These are phyloP conservation scores for Metschnikowia amazonensis DNA, from an alignment of 805 yeast species.

Conservation along the genomic window DNA sequence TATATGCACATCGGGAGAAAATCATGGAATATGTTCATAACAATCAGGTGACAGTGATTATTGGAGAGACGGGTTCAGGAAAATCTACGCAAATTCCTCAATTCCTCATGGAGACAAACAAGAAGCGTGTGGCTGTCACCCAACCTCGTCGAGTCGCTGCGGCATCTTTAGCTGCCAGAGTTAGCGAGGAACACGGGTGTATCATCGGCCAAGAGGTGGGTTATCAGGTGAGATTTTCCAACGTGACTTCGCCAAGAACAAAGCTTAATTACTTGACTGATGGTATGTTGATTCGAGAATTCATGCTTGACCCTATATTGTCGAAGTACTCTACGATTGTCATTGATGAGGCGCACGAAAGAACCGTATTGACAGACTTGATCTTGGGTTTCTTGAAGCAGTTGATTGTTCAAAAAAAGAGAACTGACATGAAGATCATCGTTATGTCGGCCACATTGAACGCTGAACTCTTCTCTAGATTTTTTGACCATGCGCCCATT, in stretches of 20 bases:
- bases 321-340: conserved; percentile 69
- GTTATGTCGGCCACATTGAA: conserved; percentile 97
- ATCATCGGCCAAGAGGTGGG: conserved; percentile 80
- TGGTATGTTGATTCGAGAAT: conserved; percentile 93
- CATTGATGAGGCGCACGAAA: conserved; percentile 96
- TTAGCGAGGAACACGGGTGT: conserved; percentile 82
- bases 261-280: conserved; percentile 85
- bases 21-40: conserved; percentile 51
- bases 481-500: conserved; percentile 78
- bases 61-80: conserved; percentile 98
- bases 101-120: conserved; percentile 56
- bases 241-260: conserved; percentile 55
- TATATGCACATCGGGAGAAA: conserved; percentile 64
- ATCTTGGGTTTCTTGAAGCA: conserved; percentile 83
- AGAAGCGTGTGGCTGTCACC: conserved; percentile 76
- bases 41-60: conserved; percentile 70
- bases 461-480: conserved; percentile 78
- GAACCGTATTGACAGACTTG: conserved; percentile 88
- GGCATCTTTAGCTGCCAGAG: conserved; percentile 87
- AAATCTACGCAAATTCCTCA: conserved; percentile 97
- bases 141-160: conserved; percentile 99
- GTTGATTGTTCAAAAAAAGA: conserved; percentile 45
- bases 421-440: conserved; percentile 61
- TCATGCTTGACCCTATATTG: conserved; percentile 69
- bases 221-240: conserved; percentile 88